Evolutionary conservation across 2,329 filamentous ascomycete species (phyloP).

Genomic region (Phaeosphaeriaceae sp.): DNA sequence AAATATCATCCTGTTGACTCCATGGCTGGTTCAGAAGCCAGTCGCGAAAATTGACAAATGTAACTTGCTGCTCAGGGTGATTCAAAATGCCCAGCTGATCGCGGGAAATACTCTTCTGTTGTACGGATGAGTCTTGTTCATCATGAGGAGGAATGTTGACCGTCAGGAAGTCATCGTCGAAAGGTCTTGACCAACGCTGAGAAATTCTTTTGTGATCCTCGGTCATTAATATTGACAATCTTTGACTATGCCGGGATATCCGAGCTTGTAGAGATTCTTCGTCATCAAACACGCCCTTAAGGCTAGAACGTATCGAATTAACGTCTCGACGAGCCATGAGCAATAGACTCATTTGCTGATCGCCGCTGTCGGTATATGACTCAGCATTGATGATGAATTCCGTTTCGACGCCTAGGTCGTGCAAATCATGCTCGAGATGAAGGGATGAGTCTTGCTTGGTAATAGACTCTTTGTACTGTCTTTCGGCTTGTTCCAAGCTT

Average conservation of each 20-base stretch:
- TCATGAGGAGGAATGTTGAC: not conserved
- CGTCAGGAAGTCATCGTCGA: not conserved
- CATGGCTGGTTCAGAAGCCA: not conserved
- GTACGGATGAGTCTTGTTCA: not conserved
- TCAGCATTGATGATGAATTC: not conserved
- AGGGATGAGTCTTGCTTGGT: not conserved
- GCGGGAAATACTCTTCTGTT: not conserved
- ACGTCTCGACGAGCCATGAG: constrained; percentile 13
- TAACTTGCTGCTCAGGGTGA: not conserved
- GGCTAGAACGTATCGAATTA: constrained; percentile 16
- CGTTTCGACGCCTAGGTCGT: not conserved
- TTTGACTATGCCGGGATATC: not conserved
- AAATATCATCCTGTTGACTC: not conserved
- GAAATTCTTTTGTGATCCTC: constrained; percentile 6
- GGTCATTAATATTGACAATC: constrained; percentile 7
- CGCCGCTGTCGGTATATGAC: not conserved
- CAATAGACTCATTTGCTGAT: not conserved
- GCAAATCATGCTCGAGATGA: not conserved
- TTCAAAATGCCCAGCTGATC: not conserved
- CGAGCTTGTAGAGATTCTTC: not conserved
- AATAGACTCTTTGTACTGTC: constrained; percentile 8
- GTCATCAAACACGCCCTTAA: constrained; percentile 1
- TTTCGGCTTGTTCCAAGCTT: constrained; percentile 20
- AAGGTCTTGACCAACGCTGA: constrained; percentile 7
- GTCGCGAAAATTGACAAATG: not conserved